Evolutionary conservation across 257 asterid genomes (phyloP), one percentile per base, ranked within the genome.

Genomic region (Nicotiana benthamiana): DNA sequence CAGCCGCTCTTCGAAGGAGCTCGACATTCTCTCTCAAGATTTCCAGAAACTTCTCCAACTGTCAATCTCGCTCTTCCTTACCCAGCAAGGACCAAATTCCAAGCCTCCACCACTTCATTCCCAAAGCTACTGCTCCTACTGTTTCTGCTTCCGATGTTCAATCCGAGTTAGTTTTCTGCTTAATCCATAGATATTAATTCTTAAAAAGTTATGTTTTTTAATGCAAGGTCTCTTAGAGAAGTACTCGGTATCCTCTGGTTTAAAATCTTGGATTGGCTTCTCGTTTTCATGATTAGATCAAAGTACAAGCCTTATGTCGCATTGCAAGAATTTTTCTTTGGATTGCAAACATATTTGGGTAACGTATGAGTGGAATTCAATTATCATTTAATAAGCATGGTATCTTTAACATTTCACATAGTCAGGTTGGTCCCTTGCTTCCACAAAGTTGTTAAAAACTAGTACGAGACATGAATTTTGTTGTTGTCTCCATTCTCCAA

Each of bases 31-130:
- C 93, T 48, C 66, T 75, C 54, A 77, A 86, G 46, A 51, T 89
- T 54, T 83, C 90, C 79, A 77, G 89, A 81, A 84, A 83, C 84
- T 90, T 88, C 70, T 90, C 91, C 28, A 82, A 77, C 20, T 82
- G 83, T 67, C 90, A 81, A 9, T 82, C 86, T 34, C 86, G 81
- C 20, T 72, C 87, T 60, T 72, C 86, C 75, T 80, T 82, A 24
- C 62, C 87, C 16, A 81, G 79, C 53, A 82, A 85, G 56, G 83
- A 85, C 0, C 90, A 90, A 11, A 75, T 77, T 22, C 88, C 90
- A 9, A 84, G 85, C 80, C 92, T 93, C 65, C 91, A 84, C 52
- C 85, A 89, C 53, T 94, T 94, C 86, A 88, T 90, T 85, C 90
- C 94, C 82, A 88, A 90, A 86, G 91, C 94, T 32, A 32, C 90